Evolutionary conservation across 192 early-diverging fungal species (phyloP), one percentile per base, ranked within the genome.

Genomic region (Gonapodya sp.): DNA sequence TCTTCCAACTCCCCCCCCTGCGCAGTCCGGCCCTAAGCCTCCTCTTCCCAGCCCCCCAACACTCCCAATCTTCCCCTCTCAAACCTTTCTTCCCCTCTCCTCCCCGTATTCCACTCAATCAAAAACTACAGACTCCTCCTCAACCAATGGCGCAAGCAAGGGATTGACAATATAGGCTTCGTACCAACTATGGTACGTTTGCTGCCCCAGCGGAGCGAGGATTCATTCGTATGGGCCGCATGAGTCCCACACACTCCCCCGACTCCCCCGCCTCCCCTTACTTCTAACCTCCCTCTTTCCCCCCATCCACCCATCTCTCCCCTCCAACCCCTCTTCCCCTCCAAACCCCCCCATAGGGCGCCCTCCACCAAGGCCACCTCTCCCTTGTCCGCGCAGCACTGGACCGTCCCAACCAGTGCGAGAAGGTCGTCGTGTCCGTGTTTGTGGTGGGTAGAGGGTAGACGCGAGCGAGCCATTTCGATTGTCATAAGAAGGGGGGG

Each of bases 341-440:
- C n/a, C n/a, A n/a, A n/a, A n/a, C n/a, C n/a, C n/a, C n/a, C n/a
- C n/a, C n/a, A n/a, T 83, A 88, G 87, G 97, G 97, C 0, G 96
- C 95, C 0, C 87, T 99, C 31, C 97, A 99, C 83, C 85, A 89
- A 0, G 97, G 97, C 1, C 97, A 99, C 83, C 82, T 97, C 36
- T 84, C 83, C 14, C 88, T 99, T 1, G 91, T 31, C 35, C 73
- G 37, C 1, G 35, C 74, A 87, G 92, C 92, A 0, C 81, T 83
- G 31, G 79, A 80, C 2, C 96, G 93, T 0, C 85, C 87, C 24
- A 30, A 85, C 73, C 78, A 88, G 30, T 94, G 93, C 84, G 91
- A 94, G 73, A 75, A 84, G 33, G 93, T 96, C 0, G 92, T 94
- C 0, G 87, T 95, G 31, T 92, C 92, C 79, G 96, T 99, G 80